Base-by-base conservation (phyloP, 2,329 filamentous ascomycete species). In the Tolypocladium nubicola region DNA sequence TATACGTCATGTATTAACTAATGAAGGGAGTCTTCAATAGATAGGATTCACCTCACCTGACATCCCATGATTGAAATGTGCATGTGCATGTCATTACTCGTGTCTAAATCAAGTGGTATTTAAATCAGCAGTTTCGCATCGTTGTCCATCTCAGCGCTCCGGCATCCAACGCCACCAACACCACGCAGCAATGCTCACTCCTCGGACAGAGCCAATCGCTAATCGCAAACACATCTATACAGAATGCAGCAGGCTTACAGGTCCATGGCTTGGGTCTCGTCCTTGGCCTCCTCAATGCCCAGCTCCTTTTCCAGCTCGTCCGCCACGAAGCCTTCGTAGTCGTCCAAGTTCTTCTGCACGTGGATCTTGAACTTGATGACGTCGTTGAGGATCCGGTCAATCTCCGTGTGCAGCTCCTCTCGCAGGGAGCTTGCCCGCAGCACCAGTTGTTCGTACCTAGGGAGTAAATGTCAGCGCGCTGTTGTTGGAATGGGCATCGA, bases 301-400 rank as follows among this genome's bases (percentile, higher is more conserved):
- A 91, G 75, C 73, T 92, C 88, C 68, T 86, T 84, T 75, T 96
- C 90, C n/a, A 97, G 85, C 75, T 97, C 93, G 63, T 96, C 89
- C 2, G 89, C 87, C 8, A 97, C 90, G 68, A 97, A 96, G 57
- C 86, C 85, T 74, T 99, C 94, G 71, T 96, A 97, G 67, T 94
- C 90, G 69, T 97, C 93, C 56, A 99, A 77, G 59, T 85, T 87
- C 75, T 91, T 92, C 72, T 99, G 94, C 55, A 99, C 80, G 68
- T 97, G 92, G 62, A 99, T 89, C 76, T 99, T 99, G 83, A 99
- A 97, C 68, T 95, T 92, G 76, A 97, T 96, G 61, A 97, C 88
- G 69, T 97, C 92, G 74, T 97, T 96, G 59, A 99, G 77, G 83
- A 97, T 96, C 65, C 86, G 87, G 75, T 97, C 94, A 66, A 97